Evolutionary conservation across 2,329 filamentous ascomycete species (phyloP).

Genomic region (Monilinia aucupariae): DNA sequence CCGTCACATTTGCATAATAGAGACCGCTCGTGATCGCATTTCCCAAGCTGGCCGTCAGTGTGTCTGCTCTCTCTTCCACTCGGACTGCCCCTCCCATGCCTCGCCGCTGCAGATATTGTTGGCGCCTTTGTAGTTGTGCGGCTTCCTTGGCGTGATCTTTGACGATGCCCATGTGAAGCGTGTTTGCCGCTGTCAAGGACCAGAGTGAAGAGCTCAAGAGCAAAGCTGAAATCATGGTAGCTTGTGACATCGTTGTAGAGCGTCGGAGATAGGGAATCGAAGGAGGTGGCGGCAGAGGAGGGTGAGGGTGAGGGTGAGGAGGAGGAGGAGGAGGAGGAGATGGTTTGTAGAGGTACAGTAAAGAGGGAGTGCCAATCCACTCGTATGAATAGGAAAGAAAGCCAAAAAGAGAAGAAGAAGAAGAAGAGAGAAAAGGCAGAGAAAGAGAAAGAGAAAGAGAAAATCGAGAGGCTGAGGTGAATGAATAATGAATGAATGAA

Average conservation of each 20-base stretch:
- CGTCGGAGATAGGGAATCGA: not conserved
- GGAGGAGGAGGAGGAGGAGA: not conserved
- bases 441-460: not conserved
- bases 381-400: too few species aligned
- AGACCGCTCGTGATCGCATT: constrained; percentile 52
- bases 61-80: constrained; percentile 19
- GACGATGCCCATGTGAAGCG: constrained; percentile 27
- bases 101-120: constrained; percentile 11
- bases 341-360: too few species aligned
- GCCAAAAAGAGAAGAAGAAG: too few species aligned
- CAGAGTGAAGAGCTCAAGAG: constrained; percentile 13
- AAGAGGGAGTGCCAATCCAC: not conserved
- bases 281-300: not conserved
- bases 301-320: not conserved
- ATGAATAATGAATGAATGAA: constrained; percentile 9
- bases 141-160: constrained; percentile 22
- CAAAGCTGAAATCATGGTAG: constrained; percentile 3
- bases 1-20: constrained; percentile 44
- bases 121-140: constrained; percentile 26
- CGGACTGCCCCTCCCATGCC: constrained; percentile 14
- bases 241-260: constrained; percentile 1
- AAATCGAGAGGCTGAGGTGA: not conserved
- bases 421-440: not conserved
- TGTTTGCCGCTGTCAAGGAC: constrained; percentile 1
- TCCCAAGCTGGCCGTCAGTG: constrained; percentile 23